Conservation (phyloP, 257 asterid species). For the Penstemon barbatus region DNA sequence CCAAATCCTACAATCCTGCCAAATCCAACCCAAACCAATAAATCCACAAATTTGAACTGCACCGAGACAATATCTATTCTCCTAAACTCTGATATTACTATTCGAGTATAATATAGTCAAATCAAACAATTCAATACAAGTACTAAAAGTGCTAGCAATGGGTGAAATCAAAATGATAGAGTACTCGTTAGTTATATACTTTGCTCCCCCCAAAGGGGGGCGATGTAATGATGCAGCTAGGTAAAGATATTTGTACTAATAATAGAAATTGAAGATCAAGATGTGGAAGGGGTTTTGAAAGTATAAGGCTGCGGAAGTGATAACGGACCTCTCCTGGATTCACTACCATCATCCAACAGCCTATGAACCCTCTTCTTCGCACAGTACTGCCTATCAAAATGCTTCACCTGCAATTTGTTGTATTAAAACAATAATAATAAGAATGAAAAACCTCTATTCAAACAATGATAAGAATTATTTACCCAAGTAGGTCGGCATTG, state of each 20-base stretch:
- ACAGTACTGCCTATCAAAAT: conserved; percentile 94
- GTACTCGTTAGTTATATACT: not conserved
- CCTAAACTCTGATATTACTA: not conserved
- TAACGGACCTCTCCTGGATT: conserved; percentile 93
- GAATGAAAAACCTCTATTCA: not conserved
- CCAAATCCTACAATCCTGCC: conserved; percentile 62
- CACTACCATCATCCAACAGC: conserved; percentile 78
- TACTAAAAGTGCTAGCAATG: too few relatives aligned
- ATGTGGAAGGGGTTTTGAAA: conserved; percentile 45
- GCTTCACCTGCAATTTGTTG: conserved; percentile 63
- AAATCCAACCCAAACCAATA: conserved; percentile 55
- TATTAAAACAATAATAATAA: not conserved
- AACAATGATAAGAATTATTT: conserved; percentile 24
- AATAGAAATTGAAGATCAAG: conserved; percentile 25
- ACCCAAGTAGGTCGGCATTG: conserved; percentile 94
- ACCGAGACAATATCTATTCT: conserved; percentile 4
- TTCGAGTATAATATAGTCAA: not conserved
- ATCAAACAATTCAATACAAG: not conserved
- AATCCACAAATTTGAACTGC: conserved; percentile 21
- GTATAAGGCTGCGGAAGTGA: conserved; percentile 72
- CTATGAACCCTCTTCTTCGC: conserved; percentile 79
- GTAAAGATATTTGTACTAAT: not conserved
- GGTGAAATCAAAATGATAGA: not conserved
- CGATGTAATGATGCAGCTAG: not conserved
- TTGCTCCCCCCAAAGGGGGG: not conserved